Evolutionary conservation across 192 early-diverging fungal genomes (phyloP), one percentile per base, ranked within the genome.

Genomic region (Podila horticola): DNA sequence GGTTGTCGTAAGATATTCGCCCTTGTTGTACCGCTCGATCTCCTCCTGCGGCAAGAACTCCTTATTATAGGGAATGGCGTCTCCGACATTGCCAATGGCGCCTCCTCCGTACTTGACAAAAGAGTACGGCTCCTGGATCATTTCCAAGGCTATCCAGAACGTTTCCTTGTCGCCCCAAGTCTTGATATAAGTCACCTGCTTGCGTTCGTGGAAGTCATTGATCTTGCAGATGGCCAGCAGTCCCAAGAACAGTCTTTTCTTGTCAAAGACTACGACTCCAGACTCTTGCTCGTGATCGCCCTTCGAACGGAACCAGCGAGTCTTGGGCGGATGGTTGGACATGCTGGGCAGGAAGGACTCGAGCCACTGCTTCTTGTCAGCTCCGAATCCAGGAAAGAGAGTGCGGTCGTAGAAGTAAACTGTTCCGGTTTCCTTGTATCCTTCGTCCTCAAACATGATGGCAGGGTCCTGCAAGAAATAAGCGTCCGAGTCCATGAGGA

Each of bases 401-500:
- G 88, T 92, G 22, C 91, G 84, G 71, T 92, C 92, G 30, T 88
- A 85, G 82, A 91, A 93, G 66, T 79, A 92, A 6, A 93, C 66
- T 20, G 89, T 75, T 24, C 89, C 87, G 0, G 82, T 84, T 38
- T 81, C 60, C 75, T 83, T 66, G 64, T 88, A 86, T 19, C 73
- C 82, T 9, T 51, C 62, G 65, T 92, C 83, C 13, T 76, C 64
- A 68, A 93, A 90, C 60, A 91, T 24, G 13, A 82, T 71, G 20
- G 76, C 85, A 2, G 93, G 93, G 33, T 86, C 71, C 38, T 85
- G 79, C 38, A 93, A 68, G 68, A 92, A 91, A 22, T 86, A 72
- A 0, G 89, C 92, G 69, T 94, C 92, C 22, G 93, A 85, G 74
- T 94, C 93, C 76, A 93, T 82, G 62, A 94, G 70, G 34, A 94